Evolutionary conservation across 441 rosid species (phyloP), one percentile per base, ranked within the genome.

Genomic region (Jatropha multifida): DNA sequence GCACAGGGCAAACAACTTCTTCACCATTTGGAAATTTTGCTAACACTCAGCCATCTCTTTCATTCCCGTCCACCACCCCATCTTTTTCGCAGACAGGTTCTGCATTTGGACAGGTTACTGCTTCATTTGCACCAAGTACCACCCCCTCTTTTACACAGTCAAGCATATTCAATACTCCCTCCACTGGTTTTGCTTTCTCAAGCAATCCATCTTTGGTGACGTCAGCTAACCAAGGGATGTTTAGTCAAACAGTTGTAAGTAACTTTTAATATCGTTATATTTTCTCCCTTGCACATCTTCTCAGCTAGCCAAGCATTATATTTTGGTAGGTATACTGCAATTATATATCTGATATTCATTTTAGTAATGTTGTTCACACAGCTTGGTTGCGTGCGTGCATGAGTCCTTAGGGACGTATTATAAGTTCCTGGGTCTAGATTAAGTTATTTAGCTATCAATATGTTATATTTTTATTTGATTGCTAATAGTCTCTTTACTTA

Each of bases 161-260:
- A 69, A 89, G 75, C 84, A 72, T 79, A 49, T 91, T 87, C 78
- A 86, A 68, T 77, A 79, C 90, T 63, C 92, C 93, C 63, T 84
- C 92, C 40, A 76, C 87, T 76, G 94, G 90, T 59, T 80, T 81
- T 75, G 17, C 79, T 55, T 94, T 87, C 88, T 72, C 96, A 60
- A 86, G 78, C 83, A 77, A 89, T 76, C n/a, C 90, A 26, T 82
- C 97, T 15, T 66, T 82, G 37, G 69, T 78, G 60, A 81, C 92
- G 62, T 81, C 98, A 61, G 82, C 58, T 78, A 85, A 20, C 78
- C 78, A 88, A 51, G 78, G 77, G 78, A 79, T 79, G 52, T 89
- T 90, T 67, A 70, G 85, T 73, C 94, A 83, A 83, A 71, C 86
- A 75, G 72, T 78, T 80, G 99, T 94, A 55, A 88, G 92, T 81